Evolutionary conservation across 805 yeast species (phyloP).

Genomic region (Candida schatavii): DNA sequence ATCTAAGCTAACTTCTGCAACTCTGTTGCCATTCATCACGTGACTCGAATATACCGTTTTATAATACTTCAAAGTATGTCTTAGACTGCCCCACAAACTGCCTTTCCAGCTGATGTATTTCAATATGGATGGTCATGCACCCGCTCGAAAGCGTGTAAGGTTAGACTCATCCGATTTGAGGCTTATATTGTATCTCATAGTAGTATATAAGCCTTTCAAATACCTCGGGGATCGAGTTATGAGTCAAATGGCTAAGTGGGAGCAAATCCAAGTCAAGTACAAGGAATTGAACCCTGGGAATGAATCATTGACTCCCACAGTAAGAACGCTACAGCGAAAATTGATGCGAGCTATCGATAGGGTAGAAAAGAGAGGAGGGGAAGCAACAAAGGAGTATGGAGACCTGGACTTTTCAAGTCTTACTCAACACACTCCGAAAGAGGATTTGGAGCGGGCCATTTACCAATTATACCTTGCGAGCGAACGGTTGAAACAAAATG

Average conservation of each 20-base stretch:
- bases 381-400: neutral
- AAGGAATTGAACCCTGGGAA: constrained; percentile 17
- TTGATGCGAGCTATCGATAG: constrained; percentile 30
- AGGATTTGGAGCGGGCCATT: neutral
- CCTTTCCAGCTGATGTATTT: neutral
- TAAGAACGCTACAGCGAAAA: constrained; percentile 37
- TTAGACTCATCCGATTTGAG: constrained; percentile 25
- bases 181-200: constrained; percentile 28
- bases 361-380: constrained; percentile 13
- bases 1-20: too few relatives aligned
- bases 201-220: constrained; percentile 33
- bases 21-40: too few relatives aligned
- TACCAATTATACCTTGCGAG: neutral
- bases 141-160: constrained; percentile 19
- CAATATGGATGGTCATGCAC: neutral
- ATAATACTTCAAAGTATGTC: too few relatives aligned
- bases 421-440: neutral
- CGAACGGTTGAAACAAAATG: neutral
- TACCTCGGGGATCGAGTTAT: constrained; percentile 33
- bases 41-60: too few relatives aligned
- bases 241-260: constrained; percentile 36
- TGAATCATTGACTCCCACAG: too few relatives aligned
- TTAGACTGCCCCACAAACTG: too few relatives aligned
- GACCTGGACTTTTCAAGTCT: neutral
- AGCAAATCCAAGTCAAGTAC: constrained; percentile 25